Evolutionary conservation across 257 asterid genomes (phyloP).

Genomic region (Datura wrightii): DNA sequence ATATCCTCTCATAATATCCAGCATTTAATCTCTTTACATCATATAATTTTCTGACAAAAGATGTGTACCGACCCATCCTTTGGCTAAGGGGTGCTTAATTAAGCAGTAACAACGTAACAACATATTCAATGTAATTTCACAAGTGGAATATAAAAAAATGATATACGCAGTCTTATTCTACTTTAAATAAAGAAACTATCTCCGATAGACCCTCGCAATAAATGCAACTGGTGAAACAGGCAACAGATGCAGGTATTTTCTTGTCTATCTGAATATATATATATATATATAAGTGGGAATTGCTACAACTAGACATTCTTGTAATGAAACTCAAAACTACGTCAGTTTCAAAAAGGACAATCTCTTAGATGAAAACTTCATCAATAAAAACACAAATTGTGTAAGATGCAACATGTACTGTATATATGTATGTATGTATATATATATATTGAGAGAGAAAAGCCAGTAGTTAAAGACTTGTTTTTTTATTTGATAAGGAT

Average conservation of each 20-base stretch:
- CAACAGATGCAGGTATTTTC: neutral
- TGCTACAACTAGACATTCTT: neutral
- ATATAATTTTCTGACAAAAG: too few species aligned
- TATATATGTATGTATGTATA: neutral
- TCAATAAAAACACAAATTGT: constrained; percentile 12
- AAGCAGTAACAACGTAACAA: too few species aligned
- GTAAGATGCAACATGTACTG: neutral
- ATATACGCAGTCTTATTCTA: too few species aligned
- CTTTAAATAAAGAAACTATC: too few species aligned
- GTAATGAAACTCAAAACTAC: constrained; percentile 27
- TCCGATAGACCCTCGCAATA: too few species aligned
- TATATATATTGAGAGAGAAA: neutral
- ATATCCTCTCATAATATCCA: too few species aligned
- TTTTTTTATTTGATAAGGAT: constrained; percentile 27
- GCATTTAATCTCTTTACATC: too few species aligned
- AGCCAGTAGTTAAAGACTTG: neutral
- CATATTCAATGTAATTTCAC: too few species aligned
- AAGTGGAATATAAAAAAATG: too few species aligned
- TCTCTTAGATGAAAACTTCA: constrained; percentile 18
- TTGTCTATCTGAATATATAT: constrained; percentile 3
- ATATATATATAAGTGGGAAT: neutral
- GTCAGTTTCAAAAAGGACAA: constrained; percentile 26
- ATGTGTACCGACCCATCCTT: too few species aligned
- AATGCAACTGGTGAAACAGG: neutral
- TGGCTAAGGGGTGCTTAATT: too few species aligned